Percentiles rank a stretch among this genome's conserved stretches.
Conservation (phyloP, 1,139 yeast species). For the Debaryomyces sp. region DNA sequence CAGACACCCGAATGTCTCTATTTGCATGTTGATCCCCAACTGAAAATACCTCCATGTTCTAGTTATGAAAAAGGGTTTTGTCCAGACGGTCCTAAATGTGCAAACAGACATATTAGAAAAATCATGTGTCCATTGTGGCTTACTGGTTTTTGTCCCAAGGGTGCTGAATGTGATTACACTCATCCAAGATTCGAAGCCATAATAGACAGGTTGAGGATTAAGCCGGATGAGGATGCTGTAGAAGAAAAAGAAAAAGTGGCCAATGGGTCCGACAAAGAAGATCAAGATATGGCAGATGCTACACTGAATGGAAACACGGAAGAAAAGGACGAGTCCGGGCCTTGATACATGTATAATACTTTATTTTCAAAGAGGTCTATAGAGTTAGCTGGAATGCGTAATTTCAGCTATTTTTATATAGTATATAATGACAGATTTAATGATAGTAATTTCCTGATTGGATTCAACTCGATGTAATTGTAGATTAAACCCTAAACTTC, state of each 20-base stretch:
- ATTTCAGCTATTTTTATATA: neutral
- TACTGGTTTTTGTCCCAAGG: conserved; percentile 91
- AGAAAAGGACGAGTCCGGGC: conserved; percentile 5
- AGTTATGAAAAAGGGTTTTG: conserved; percentile 90
- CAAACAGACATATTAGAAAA: conserved; percentile 78
- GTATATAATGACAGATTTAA: conserved; percentile 1
- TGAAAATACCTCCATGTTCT: conserved; percentile 83
- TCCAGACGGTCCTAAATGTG: conserved; percentile 87
- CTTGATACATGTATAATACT: neutral
- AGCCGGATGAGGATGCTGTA: conserved; percentile 39
- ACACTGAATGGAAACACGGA: neutral
- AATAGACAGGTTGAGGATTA: conserved; percentile 48
- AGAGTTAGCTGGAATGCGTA: neutral
- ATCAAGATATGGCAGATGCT: conserved; percentile 10
- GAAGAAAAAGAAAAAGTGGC: conserved; percentile 7
- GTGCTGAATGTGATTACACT: conserved; percentile 58
- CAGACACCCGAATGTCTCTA: conserved; percentile 95
- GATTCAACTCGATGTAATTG: neutral
- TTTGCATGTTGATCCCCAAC: conserved; percentile 86
- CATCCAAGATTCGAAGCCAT: conserved; percentile 61
- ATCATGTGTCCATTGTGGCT: conserved; percentile 80
- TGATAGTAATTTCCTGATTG: neutral
- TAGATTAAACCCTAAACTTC: conserved; percentile 38
- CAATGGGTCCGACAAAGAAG: conserved; percentile 10
- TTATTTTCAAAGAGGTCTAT: neutral